Base-by-base conservation (phyloP, 2,329 filamentous ascomycete genomes). In the Neocatenulostroma microsporum region DNA sequence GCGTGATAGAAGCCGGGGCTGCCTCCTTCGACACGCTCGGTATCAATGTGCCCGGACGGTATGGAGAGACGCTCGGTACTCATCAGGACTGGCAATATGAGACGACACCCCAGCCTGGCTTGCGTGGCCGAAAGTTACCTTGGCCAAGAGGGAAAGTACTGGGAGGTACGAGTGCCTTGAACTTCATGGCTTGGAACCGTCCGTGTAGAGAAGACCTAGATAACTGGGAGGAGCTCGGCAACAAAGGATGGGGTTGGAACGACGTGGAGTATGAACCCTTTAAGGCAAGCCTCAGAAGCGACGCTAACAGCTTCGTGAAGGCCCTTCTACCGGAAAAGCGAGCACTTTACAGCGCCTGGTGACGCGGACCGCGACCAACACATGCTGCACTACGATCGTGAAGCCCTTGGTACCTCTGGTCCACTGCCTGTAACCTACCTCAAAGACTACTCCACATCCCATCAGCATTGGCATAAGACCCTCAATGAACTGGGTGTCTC, bases 181-280 rank as follows among this genome's bases (percentile, higher is more conserved):
- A 42, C 27, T 45, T 38, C 20, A 37, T 36, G 17, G 34, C 36
- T 12, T 46, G 27, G 30, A 43, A 39, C 21, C 36, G 37, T 20
- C 37, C 33, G 14, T 31, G 21, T 17, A 7, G 25, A n/a, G 27
- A 36, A 12, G 49, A 42, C n/a, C 49, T 45, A 21, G 42, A 58
- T 30, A 30, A 34, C 17, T 61, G 55, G 58, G 55, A 55, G 0
- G 45, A 59, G 21, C 7, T 60, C 1, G 56, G 47, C 4, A 59
- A 62, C 32, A 36, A 53, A 12, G 52, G 44, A 29, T 62, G 52
- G 35, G 49, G 40, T 0, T 60, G 49, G 21, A 50, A 55, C 7
- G 49, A 45, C 6, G 8, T 61, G 3, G 37, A 52, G 1, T 34
- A 24, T 14, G 14, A 11, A 5, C 31, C 8, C 8, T 13, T 10